phyloP scores from a whole-genome alignment of 176 grass and related monocot genomes.

The Lolium perenne region DNA sequence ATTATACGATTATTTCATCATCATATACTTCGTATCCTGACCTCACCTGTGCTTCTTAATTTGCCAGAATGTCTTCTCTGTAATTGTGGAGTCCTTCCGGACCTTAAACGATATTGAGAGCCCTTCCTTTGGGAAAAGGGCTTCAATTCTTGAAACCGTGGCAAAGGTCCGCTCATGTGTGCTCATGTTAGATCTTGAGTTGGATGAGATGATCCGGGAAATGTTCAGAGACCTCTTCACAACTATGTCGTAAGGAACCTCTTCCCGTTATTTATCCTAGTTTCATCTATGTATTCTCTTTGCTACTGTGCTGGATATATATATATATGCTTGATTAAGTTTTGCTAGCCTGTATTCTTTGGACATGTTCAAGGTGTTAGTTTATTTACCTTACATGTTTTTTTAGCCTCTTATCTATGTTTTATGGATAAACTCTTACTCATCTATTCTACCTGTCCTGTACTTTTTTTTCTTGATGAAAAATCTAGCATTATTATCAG shows the following conservation, averaged over 20 bases:
- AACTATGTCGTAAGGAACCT: conserved; percentile 67
- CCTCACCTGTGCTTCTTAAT: background rate
- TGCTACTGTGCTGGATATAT: background rate
- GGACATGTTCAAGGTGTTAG: background rate
- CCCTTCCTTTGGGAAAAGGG: conserved; percentile 57
- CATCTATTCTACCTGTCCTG: background rate
- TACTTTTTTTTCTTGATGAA: background rate
- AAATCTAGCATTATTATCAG: background rate
- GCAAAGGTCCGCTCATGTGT: conserved; percentile 91
- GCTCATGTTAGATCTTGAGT: conserved; percentile 96
- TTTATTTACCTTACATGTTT: conserved; percentile 13
- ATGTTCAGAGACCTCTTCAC: conserved; percentile 87
- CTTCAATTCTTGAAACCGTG: conserved; percentile 88
- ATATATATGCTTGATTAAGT: conserved; percentile 1
- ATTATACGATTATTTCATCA: conserved; percentile 32
- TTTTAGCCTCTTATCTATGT: background rate
- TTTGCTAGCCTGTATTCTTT: conserved; percentile 28
- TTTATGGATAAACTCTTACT: background rate
- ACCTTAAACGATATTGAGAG: conserved; percentile 66
- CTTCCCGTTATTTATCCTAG: background rate
- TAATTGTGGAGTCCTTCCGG: conserved; percentile 76
- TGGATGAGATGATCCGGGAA: conserved; percentile 74
- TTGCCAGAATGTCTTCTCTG: conserved; percentile 73
- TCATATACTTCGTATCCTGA: conserved; percentile 31
- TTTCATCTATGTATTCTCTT: conserved; percentile 30